Percentiles rank a stretch among this genome's conserved stretches.
These are phyloP conservation scores for Persicaria maculosa DNA, from an alignment of 148 eudicot species.

Conservation along the genomic window DNA sequence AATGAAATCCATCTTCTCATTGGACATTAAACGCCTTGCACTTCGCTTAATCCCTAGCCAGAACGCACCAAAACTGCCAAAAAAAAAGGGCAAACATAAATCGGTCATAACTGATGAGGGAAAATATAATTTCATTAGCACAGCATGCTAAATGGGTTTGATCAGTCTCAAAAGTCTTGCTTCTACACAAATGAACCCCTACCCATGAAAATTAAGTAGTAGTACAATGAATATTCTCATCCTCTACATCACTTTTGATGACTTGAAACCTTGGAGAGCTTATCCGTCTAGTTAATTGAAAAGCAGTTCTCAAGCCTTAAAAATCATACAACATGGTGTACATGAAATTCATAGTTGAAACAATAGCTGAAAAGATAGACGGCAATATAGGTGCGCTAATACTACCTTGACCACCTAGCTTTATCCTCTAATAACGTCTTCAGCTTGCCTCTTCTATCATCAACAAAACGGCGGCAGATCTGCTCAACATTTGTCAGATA, in stretches of 20 bases:
- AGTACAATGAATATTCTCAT: neutral
- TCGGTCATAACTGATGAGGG: neutral
- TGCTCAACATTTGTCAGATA: constrained; percentile 86
- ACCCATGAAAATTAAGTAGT: neutral
- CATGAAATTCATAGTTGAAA: neutral
- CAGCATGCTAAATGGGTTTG: neutral
- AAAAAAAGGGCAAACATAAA: neutral
- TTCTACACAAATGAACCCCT: neutral
- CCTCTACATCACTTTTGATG: neutral
- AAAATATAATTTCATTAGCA: neutral
- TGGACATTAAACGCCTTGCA: constrained; percentile 68
- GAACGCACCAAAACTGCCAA: constrained; percentile 76
- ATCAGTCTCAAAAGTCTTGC: neutral
- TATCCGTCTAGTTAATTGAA: neutral
- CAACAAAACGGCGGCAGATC: constrained; percentile 83
- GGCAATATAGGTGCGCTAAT: neutral
- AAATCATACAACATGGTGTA: neutral
- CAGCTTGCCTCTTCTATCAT: constrained; percentile 69
- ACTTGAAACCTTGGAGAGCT: neutral
- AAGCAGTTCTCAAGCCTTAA: neutral
- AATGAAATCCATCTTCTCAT: constrained; percentile 69
- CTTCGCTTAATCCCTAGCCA: constrained; percentile 79
- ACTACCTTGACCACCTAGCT: constrained; percentile 89
- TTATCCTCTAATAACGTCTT: constrained; percentile 75
- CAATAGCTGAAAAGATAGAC: neutral